A percentile compares a stretch with the other conserved stretches of the same genome.
These are phyloP conservation scores for Trypanosoma melophagium DNA, from an alignment of 208 protist species.

Conservation along the genomic window DNA sequence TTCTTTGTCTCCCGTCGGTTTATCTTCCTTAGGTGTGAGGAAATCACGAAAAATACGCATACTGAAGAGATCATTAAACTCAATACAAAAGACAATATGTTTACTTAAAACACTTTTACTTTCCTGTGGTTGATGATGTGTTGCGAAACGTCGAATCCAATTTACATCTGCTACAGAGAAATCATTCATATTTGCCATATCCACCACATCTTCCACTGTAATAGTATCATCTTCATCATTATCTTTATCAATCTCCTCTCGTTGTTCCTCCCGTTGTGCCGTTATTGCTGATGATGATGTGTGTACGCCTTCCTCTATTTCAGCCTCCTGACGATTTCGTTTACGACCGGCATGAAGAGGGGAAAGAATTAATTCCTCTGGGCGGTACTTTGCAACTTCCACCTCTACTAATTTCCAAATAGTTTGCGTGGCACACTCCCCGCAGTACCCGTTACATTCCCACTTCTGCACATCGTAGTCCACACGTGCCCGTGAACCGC, in stretches of 20 bases:
- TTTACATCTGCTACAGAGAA: slow-evolving; percentile 66
- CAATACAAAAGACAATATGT: slow-evolving; percentile 76
- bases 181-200: slow-evolving; percentile 81
- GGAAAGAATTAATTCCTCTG: background rate
- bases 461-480: slow-evolving; percentile 52
- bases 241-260: slow-evolving; percentile 35
- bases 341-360: background rate
- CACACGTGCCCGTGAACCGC: slow-evolving; percentile 42
- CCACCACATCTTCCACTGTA: slow-evolving; percentile 68
- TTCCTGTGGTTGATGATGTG: slow-evolving; percentile 16
- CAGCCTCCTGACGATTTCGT: slow-evolving; percentile 1
- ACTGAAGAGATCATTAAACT: slow-evolving; percentile 57
- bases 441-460: slow-evolving; percentile 75
- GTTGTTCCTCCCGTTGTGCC: background rate
- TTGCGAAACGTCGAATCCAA: slow-evolving; percentile 69
- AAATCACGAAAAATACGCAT: slow-evolving; percentile 49
- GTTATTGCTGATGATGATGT: background rate
- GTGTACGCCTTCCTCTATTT: too few relatives aligned
- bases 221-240: slow-evolving; percentile 56
- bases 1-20: too few relatives aligned
- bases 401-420: slow-evolving; percentile 73
- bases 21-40: background rate
- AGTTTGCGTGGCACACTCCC: slow-evolving; percentile 55
- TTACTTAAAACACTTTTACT: slow-evolving; percentile 17
- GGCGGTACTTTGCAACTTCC: background rate